Percentiles rank a stretch among this genome's conserved stretches.
phyloP scores from a whole-genome alignment of 139 green algal species.

The Closterium sp. region DNA sequence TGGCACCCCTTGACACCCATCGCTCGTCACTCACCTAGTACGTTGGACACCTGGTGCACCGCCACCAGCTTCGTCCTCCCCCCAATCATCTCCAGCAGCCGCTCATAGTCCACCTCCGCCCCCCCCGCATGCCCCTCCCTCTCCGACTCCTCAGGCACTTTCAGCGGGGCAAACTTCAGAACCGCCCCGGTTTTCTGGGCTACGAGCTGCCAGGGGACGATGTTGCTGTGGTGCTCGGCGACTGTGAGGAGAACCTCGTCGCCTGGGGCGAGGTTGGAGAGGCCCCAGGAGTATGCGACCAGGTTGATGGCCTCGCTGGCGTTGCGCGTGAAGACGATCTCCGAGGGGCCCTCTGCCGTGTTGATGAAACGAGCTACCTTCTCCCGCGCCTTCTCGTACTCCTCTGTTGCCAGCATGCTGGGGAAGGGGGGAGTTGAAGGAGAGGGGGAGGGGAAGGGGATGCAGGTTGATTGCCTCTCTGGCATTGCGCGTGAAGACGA shows the following conservation, averaged over 20 bases:
- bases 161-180: constrained; percentile 61
- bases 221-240: constrained; percentile 96
- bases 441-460: neutral
- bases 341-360: constrained; percentile 47
- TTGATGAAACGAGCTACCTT: constrained; percentile 91
- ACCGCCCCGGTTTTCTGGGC: constrained; percentile 72
- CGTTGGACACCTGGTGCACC: constrained; percentile 92
- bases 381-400: constrained; percentile 81
- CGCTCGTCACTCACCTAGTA: constrained; percentile 67
- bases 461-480: too few species aligned
- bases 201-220: constrained; percentile 97
- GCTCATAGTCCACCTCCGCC: constrained; percentile 60
- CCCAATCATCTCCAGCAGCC: constrained; percentile 60
- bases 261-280: constrained; percentile 73
- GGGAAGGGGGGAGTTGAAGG: neutral
- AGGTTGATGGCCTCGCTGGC: constrained; percentile 97
- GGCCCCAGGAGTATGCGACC: constrained; percentile 91
- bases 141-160: constrained; percentile 9
- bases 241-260: constrained; percentile 94
- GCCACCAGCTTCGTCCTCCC: constrained; percentile 76
- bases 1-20: too few species aligned
- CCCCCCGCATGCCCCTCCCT: constrained; percentile 44
- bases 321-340: constrained; percentile 95
- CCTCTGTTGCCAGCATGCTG: constrained; percentile 71
- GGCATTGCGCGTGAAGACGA: constrained; percentile 93